Percentiles rank a stretch among this genome's conserved stretches.
Conservation (phyloP, 2,329 filamentous ascomycete genomes). For the Exophiala alcalophila region DNA sequence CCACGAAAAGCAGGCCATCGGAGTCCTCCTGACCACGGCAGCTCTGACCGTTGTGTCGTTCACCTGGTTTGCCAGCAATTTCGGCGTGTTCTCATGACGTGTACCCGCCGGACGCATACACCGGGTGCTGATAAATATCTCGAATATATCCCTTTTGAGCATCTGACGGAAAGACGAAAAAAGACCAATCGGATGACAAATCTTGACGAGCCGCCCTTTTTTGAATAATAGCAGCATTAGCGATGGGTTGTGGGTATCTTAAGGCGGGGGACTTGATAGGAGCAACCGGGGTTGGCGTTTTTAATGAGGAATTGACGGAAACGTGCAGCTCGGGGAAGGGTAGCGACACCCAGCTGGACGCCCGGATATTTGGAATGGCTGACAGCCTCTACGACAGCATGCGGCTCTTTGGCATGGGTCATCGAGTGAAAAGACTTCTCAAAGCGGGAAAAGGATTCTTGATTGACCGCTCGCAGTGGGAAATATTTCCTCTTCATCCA, state of each 20-base stretch:
- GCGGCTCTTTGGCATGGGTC: neutral
- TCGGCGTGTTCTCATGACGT: conserved; percentile 35
- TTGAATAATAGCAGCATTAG: neutral
- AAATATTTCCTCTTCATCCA: conserved; percentile 12
- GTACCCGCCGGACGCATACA: too few species aligned
- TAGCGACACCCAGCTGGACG: conserved; percentile 11
- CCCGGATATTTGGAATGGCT: conserved; percentile 16
- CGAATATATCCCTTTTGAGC: conserved; percentile 10
- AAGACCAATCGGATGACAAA: conserved; percentile 22
- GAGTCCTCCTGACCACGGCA: conserved; percentile 55
- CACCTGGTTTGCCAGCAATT: conserved; percentile 49
- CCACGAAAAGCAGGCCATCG: conserved; percentile 54
- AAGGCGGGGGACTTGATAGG: too few species aligned
- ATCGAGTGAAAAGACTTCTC: conserved; percentile 10
- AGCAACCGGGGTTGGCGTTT: too few species aligned
- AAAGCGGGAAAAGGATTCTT: conserved; percentile 1
- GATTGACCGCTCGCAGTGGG: neutral
- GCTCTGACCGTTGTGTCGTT: conserved; percentile 58
- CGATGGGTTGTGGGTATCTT: too few species aligned
- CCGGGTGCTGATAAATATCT: conserved; percentile 4
- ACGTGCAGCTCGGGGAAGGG: conserved; percentile 16
- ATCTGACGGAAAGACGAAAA: conserved; percentile 15
- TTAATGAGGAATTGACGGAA: conserved; percentile 11
- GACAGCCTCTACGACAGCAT: conserved; percentile 4
- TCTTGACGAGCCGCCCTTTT: conserved; percentile 15